Conservation (phyloP, 2,329 filamentous ascomycete species). For the Colletotrichum sp. region DNA sequence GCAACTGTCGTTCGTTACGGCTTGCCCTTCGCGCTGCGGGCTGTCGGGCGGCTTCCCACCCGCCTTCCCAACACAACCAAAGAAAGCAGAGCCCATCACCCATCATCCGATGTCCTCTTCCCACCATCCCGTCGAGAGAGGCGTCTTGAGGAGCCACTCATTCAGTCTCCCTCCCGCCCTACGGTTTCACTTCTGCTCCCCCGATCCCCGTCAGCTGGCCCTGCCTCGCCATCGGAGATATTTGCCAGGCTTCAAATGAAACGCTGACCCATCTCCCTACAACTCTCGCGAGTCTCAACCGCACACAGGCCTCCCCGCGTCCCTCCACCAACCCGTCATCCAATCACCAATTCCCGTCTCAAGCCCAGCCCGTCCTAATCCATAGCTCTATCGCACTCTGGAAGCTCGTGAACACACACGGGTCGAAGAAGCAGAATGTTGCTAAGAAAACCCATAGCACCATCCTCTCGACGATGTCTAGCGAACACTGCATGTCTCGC, state of each 20-base stretch:
- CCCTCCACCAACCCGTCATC: background rate
- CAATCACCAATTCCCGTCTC: background rate
- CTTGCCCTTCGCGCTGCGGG: background rate
- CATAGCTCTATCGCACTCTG: background rate
- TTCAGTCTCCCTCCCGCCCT: background rate
- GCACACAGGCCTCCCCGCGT: background rate
- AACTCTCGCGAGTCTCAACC: background rate
- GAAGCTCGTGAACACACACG: background rate
- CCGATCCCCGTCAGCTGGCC: constrained; percentile 13
- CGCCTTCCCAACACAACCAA: background rate
- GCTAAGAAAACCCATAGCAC: background rate
- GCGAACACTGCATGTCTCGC: background rate
- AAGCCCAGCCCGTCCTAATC: background rate
- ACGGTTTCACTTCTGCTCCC: constrained; percentile 11
- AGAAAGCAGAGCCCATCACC: background rate
- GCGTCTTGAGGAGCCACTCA: constrained; percentile 6
- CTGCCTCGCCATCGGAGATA: background rate
- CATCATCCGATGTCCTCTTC: constrained; percentile 12
- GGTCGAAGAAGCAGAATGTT: background rate
- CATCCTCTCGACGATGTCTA: background rate
- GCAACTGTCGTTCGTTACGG: background rate
- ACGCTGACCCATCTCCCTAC: constrained; percentile 2
- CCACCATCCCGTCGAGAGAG: background rate
- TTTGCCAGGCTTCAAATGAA: constrained; percentile 14
- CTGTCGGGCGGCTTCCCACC: background rate